A percentile compares a stretch with the other conserved stretches of the same genome.
Conservation (phyloP, 306 rosid species). For the Malus domestica region ASM211411v1 NC_041798.1:38913001-38913500, state of each 20-base stretch:
- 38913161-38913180: constrained; percentile 10
- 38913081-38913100: background rate
- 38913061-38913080: background rate
- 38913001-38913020: background rate
- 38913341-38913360: background rate
- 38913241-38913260: constrained; percentile 7
- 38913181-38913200: background rate
- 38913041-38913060: too few species aligned
- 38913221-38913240: background rate
- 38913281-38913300: background rate
- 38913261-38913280: background rate
- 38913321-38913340: background rate
- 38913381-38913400: too few species aligned
- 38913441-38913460: too few species aligned
- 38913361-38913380: too few species aligned
- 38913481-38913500: too few species aligned
- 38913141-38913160: background rate
- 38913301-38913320: background rate
- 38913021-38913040: background rate
- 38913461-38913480: too few species aligned
- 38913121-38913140: background rate
- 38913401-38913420: too few species aligned
- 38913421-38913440: too few species aligned
- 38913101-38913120: background rate
- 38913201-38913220: background rate